phyloP scores from a whole-genome alignment of 2,329 filamentous ascomycete genomes.

The Fonsecaea monophora region DNA sequence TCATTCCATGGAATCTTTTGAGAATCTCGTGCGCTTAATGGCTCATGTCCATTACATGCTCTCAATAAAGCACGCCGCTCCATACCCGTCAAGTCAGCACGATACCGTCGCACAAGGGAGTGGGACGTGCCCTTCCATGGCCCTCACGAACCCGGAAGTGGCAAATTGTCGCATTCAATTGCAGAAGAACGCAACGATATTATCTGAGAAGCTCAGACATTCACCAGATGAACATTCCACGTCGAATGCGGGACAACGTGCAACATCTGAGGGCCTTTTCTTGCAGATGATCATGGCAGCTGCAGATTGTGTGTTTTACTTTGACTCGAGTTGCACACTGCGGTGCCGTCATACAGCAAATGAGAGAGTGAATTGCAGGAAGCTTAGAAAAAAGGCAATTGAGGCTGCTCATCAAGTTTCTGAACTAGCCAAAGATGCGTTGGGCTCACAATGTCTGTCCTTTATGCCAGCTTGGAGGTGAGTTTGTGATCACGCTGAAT shows the following conservation, averaged over 20 bases:
- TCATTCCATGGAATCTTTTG: neutral
- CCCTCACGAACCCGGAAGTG: neutral
- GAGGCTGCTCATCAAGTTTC: neutral
- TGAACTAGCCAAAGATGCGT: neutral
- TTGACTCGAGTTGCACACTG: conserved; percentile 1
- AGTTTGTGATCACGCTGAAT: neutral
- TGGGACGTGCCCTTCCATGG: neutral
- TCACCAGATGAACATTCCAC: neutral
- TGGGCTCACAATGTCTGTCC: neutral
- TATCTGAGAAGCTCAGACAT: neutral
- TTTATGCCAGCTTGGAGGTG: neutral
- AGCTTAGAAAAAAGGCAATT: neutral
- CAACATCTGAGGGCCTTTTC: neutral
- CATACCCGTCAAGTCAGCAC: neutral
- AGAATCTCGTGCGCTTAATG: neutral
- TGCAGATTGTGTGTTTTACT: neutral
- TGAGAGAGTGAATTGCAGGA: neutral
- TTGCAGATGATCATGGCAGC: conserved; percentile 1
- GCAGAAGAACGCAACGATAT: neutral
- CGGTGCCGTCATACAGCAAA: conserved; percentile 1
- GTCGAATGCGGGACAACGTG: neutral
- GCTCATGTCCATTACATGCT: neutral
- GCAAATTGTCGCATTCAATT: neutral
- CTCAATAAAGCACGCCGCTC: neutral
- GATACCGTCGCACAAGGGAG: neutral